These are phyloP conservation scores for Cadophora sp. DNA, from an alignment of 2,329 filamentous ascomycete genomes.

Conservation along the genomic window DNA sequence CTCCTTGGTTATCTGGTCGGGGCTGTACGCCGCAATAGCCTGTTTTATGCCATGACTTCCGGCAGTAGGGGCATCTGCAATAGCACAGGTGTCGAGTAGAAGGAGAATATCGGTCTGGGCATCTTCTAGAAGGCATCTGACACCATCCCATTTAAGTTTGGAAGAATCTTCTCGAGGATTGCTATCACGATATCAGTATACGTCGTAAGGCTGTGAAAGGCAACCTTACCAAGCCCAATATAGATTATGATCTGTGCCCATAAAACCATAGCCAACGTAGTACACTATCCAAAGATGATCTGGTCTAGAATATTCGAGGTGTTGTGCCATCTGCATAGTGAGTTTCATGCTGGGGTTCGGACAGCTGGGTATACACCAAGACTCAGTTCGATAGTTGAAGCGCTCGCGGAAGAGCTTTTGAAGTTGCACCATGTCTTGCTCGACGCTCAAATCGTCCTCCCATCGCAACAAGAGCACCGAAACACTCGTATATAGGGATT, in stretches of 20 bases:
- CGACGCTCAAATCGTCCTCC: conserved; percentile 64
- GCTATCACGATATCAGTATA: conserved; percentile 53
- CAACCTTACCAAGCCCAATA: conserved; percentile 70
- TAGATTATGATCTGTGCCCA: conserved; percentile 64
- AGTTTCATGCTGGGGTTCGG: conserved; percentile 67
- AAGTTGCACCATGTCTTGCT: conserved; percentile 60
- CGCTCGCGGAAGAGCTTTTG: conserved; percentile 64
- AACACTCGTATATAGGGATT: conserved; percentile 61
- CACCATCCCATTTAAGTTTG: conserved; percentile 68
- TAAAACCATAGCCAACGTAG: conserved; percentile 67
- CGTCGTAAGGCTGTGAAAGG: conserved; percentile 37
- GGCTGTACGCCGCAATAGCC: conserved; percentile 64
- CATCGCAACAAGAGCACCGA: conserved; percentile 67
- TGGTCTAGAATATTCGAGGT: conserved; percentile 62
- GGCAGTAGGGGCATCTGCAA: conserved; percentile 57
- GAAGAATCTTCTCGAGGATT: conserved; percentile 63
- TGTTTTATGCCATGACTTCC: conserved; percentile 66
- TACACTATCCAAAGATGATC: conserved; percentile 70
- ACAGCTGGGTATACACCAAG: conserved; percentile 66
- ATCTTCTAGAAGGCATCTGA: conserved; percentile 68
- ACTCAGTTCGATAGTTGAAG: conserved; percentile 66
- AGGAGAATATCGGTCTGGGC: conserved; percentile 68
- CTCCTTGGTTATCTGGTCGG: conserved; percentile 57
- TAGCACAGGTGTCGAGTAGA: conserved; percentile 66
- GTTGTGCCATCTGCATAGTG: conserved; percentile 64